Percentiles rank a stretch among this genome's conserved stretches.
phyloP scores from a whole-genome alignment of 2,329 filamentous ascomycete genomes.

The Cadophora sp. region DNA sequence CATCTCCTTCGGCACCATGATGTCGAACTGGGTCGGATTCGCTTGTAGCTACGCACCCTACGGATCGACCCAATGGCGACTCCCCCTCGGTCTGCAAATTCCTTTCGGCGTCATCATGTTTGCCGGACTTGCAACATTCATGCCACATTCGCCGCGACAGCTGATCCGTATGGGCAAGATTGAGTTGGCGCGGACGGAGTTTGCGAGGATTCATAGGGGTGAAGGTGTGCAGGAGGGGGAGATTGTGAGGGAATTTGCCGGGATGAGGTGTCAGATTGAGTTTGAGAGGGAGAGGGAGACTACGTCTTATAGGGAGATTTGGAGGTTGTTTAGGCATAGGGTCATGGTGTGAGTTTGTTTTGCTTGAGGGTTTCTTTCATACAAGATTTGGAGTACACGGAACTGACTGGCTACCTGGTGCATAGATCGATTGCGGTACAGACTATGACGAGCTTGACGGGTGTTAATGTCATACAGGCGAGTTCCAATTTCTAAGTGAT shows the following conservation, averaged over 20 bases:
- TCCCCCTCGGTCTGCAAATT: slow-evolving; percentile 61
- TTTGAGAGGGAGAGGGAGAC: slow-evolving; percentile 64
- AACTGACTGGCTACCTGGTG: background rate
- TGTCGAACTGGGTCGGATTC: slow-evolving; percentile 63
- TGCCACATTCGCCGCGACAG: slow-evolving; percentile 62
- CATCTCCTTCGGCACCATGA: slow-evolving; percentile 61
- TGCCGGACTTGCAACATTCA: slow-evolving; percentile 58
- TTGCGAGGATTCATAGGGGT: slow-evolving; percentile 53
- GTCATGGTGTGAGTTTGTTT: slow-evolving; percentile 48
- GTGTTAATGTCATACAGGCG: slow-evolving; percentile 58
- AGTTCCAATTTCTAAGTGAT: background rate
- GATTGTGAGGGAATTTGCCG: slow-evolving; percentile 51
- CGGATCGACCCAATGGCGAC: slow-evolving; percentile 59
- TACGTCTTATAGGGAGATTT: slow-evolving; percentile 58
- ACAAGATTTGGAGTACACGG: too few relatives aligned
- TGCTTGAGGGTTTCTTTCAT: background rate
- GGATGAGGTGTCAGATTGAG: slow-evolving; percentile 61
- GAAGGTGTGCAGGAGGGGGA: slow-evolving; percentile 49
- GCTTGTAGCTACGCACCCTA: slow-evolving; percentile 60
- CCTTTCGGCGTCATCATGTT: slow-evolving; percentile 63
- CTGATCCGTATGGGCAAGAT: slow-evolving; percentile 56
- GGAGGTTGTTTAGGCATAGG: slow-evolving; percentile 56
- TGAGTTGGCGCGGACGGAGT: slow-evolving; percentile 55
- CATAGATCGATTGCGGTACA: slow-evolving; percentile 56
- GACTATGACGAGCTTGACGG: slow-evolving; percentile 62